Conservation (phyloP, 352 stramenopile species). For the Plasmopara muralis region DNA sequence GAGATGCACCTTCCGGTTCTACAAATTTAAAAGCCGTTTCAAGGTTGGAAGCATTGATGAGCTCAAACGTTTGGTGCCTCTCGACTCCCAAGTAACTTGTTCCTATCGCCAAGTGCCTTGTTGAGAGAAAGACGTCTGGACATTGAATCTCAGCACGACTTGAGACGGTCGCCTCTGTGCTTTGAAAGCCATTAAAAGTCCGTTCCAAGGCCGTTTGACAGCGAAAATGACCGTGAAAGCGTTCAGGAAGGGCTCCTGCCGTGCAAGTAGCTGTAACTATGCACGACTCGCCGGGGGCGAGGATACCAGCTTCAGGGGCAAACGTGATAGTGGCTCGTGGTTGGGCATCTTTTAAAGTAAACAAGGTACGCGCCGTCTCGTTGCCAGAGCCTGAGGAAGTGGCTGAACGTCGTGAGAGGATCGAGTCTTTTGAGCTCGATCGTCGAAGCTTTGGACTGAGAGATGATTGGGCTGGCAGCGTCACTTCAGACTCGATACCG, state of each 20-base stretch:
- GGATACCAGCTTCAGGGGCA: constrained; percentile 31
- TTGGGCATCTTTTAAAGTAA: constrained; percentile 36
- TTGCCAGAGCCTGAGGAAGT: constrained; percentile 30
- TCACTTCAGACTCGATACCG: neutral
- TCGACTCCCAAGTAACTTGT: constrained; percentile 63
- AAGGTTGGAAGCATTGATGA: constrained; percentile 81
- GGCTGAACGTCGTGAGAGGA: constrained; percentile 34
- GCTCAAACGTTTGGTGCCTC: constrained; percentile 35
- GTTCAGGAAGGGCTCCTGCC: constrained; percentile 50
- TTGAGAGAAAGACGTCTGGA: constrained; percentile 64
- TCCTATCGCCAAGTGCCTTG: constrained; percentile 38
- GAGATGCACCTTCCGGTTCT: constrained; percentile 49
- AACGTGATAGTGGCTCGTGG: constrained; percentile 48
- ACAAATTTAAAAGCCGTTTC: constrained; percentile 69
- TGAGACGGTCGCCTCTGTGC: constrained; percentile 24
- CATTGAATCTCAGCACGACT: constrained; percentile 69
- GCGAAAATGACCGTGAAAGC: constrained; percentile 45
- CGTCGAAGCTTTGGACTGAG: constrained; percentile 22
- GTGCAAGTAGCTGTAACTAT: constrained; percentile 40
- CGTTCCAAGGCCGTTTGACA: constrained; percentile 32
- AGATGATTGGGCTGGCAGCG: neutral
- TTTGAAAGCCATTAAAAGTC: constrained; percentile 13
- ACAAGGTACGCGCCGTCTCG: constrained; percentile 34
- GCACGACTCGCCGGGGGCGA: constrained; percentile 35
- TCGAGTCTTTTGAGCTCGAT: constrained; percentile 45